Base-by-base conservation (phyloP, 148 eudicot genomes). In the Nepenthes gracilis region DNA sequence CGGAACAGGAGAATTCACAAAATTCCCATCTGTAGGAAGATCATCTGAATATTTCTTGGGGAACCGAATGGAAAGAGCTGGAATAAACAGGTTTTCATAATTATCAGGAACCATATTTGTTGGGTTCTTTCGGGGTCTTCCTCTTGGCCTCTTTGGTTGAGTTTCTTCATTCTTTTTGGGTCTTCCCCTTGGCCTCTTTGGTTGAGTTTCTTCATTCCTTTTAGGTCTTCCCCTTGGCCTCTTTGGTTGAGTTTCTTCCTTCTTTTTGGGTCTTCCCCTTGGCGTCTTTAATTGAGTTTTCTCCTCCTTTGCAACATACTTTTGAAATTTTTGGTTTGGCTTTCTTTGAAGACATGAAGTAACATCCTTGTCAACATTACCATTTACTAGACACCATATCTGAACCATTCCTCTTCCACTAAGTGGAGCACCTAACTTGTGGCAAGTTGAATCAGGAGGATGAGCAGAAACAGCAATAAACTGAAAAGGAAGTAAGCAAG, bases 381-480 rank as follows among this genome's bases (percentile, higher is more conserved):
- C 32, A 59, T 76, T 79, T 36, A 86, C 40, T 35, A 86, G 35
- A 64, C 89, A 86, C 99, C 99, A 89, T 57, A 93, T 83, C 75
- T 92, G 98, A 63, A 92, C 63, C 76, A 83, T 70, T 63, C 98
- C 98, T 73, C 87, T 78, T n/a, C 98, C 98, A 59, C 65, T 71
- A 62, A 93, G 81, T 14, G 81, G 74, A 55, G 74, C 77, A 61
- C 95, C 99, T 57, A 86, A 72, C 78, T 83, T 89, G 99, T 93
- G 91, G 72, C 86, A 83, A n/a, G 81, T 73, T 62, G 96, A 93
- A 67, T 84, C 89, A 54, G 99, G 95, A 64, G 99, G 96, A 80
- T 93, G 99, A 62, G 96, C 87, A 72, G 99, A 87, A 72, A 93
- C 82, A 49, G 99, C 97, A 63, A 93, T 62, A 73, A 79, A 93